A percentile compares a stretch with the other conserved stretches of the same genome.
These are phyloP conservation scores for Helenozyma baotianmanensis DNA, from an alignment of 805 yeast genomes.

Conservation along the genomic window DNA sequence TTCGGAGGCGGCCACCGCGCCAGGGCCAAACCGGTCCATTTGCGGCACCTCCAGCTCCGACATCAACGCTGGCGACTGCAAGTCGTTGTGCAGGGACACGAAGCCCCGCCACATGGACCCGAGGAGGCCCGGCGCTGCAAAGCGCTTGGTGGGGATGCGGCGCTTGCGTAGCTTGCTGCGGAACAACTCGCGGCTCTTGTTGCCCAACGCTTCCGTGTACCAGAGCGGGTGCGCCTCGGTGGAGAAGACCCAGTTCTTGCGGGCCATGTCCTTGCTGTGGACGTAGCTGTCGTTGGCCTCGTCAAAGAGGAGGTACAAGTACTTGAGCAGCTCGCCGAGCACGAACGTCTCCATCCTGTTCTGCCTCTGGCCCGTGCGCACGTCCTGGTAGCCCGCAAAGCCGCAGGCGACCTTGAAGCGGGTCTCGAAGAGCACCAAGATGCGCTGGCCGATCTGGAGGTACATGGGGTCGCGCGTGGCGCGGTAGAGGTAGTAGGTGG, in stretches of 20 bases:
- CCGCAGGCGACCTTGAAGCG: constrained; percentile 68
- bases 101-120: constrained; percentile 10
- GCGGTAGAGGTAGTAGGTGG: constrained; percentile 75
- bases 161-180: constrained; percentile 3
- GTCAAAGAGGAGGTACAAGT: constrained; percentile 75
- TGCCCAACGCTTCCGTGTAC: constrained; percentile 40
- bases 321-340: constrained; percentile 80
- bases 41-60: neutral
- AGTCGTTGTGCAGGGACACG: constrained; percentile 3
- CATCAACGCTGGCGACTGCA: constrained; percentile 1
- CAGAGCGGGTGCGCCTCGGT: constrained; percentile 94
- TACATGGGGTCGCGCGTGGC: constrained; percentile 87
- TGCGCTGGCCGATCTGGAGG: constrained; percentile 65
- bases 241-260: constrained; percentile 61
- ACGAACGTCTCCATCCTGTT: constrained; percentile 92
- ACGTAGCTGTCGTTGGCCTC: constrained; percentile 45
- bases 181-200: constrained; percentile 6
- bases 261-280: constrained; percentile 30
- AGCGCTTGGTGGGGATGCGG: constrained; percentile 3
- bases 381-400: constrained; percentile 69
- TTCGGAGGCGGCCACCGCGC: constrained; percentile 9
- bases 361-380: constrained; percentile 56
- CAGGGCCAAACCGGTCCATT: constrained; percentile 14
- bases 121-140: constrained; percentile 4
- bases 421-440: constrained; percentile 51